Evolutionary conservation across 1,284 basidiomycete species (phyloP).

Genomic region (Ceratobasidium sp.): DNA sequence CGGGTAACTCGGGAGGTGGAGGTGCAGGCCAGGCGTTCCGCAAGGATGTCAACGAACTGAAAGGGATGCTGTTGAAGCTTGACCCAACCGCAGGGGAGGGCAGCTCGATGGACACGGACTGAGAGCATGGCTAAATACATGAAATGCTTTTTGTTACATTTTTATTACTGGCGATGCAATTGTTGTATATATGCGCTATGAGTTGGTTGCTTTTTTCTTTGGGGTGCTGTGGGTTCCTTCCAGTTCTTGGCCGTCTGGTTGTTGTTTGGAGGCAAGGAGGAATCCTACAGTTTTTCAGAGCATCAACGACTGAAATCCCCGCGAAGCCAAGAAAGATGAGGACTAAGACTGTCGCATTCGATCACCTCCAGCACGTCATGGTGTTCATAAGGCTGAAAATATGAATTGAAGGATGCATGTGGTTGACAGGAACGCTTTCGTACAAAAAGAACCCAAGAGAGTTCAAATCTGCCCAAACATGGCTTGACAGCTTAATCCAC

Average conservation of each 20-base stretch:
- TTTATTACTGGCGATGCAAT: conserved; percentile 12
- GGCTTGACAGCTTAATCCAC: not conserved
- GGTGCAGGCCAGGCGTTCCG: conserved; percentile 64
- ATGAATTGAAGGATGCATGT: not conserved
- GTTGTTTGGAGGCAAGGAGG: not conserved
- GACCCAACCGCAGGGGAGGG: conserved; percentile 19
- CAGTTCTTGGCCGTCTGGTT: not conserved
- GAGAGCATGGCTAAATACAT: not conserved
- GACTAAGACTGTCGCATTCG: too few species aligned
- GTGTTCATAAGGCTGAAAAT: not conserved
- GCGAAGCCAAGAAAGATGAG: too few species aligned
- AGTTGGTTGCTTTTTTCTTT: conserved; percentile 2
- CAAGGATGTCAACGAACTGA: conserved; percentile 58
- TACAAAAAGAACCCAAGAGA: not conserved
- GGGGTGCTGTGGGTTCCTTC: not conserved
- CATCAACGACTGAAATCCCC: too few species aligned
- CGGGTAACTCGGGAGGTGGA: conserved; percentile 52
- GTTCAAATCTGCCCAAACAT: not conserved
- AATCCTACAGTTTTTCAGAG: not conserved
- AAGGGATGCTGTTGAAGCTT: conserved; percentile 32
- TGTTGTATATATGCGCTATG: conserved; percentile 36
- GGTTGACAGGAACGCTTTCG: not conserved
- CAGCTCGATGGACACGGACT: conserved; percentile 51
- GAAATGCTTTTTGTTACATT: not conserved
- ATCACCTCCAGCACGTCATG: not conserved